Percentiles rank a stretch among this genome's conserved stretches.
These are phyloP conservation scores for Cyberlindnera mississippiensis DNA, from an alignment of 805 yeast genomes.

Conservation along the genomic window DNA sequence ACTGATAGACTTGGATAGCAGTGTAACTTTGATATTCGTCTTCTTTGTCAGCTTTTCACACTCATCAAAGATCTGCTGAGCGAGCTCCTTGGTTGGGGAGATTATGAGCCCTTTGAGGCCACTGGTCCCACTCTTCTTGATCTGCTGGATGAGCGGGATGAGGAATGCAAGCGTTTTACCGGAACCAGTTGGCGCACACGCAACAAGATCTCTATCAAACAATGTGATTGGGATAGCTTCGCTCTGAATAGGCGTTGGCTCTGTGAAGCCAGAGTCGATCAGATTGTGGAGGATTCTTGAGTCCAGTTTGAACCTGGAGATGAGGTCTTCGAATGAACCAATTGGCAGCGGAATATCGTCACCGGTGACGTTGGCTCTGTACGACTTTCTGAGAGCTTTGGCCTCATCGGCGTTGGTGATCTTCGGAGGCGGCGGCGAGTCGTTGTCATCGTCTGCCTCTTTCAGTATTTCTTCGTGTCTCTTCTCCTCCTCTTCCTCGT, in stretches of 20 bases:
- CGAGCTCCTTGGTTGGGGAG: constrained; percentile 93
- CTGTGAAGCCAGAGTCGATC: constrained; percentile 64
- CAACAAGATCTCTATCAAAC: constrained; percentile 70
- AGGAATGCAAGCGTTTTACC: constrained; percentile 93
- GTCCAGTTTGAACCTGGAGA: constrained; percentile 62
- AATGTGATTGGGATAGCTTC: constrained; percentile 80
- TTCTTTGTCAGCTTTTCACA: constrained; percentile 49
- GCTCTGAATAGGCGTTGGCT: constrained; percentile 91
- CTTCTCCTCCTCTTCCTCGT: constrained; percentile 28
- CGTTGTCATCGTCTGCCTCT: constrained; percentile 26
- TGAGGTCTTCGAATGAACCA: constrained; percentile 81
- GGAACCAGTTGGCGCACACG: constrained; percentile 98
- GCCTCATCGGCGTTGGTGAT: constrained; percentile 61
- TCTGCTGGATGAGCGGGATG: constrained; percentile 70
- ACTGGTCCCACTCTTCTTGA: constrained; percentile 21
- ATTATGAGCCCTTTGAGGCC: constrained; percentile 68
- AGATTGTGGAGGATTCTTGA: constrained; percentile 53
- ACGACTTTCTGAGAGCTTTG: constrained; percentile 48
- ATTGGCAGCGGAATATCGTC: constrained; percentile 87
- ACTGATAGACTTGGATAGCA: constrained; percentile 69
- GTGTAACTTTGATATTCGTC: constrained; percentile 48
- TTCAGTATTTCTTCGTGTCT: neutral
- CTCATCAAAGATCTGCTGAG: constrained; percentile 77
- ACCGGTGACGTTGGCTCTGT: constrained; percentile 73
- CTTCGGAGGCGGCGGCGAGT: constrained; percentile 29